A percentile compares a stretch with the other conserved stretches of the same genome.
Conservation (phyloP, 2,329 filamentous ascomycete species). For the Lachnellula arida region DNA sequence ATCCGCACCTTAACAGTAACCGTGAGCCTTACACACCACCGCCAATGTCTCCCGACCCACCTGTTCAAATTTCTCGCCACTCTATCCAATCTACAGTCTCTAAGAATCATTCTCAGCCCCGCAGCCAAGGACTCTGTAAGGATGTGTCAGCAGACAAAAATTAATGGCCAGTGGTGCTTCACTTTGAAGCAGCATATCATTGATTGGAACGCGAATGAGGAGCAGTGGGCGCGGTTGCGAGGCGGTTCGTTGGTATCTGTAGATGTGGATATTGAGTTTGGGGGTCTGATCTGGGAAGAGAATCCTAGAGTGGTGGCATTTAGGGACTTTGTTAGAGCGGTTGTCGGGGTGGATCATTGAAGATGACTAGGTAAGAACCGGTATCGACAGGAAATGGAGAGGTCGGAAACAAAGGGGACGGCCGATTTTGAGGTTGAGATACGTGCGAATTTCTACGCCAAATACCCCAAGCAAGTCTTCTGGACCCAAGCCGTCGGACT, state of each 20-base stretch:
- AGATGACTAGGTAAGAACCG: not conserved
- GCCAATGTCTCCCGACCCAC: not conserved
- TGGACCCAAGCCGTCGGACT: conserved; percentile 24
- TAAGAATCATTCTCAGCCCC: not conserved
- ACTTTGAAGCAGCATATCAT: not conserved
- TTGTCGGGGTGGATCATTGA: not conserved
- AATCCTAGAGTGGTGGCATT: not conserved
- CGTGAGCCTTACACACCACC: not conserved
- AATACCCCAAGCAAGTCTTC: conserved; percentile 11
- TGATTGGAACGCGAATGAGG: not conserved
- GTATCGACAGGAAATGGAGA: not conserved
- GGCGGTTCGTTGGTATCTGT: not conserved
- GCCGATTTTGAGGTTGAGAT: too few species aligned
- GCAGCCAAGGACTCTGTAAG: not conserved
- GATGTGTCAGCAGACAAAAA: not conserved
- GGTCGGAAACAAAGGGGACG: not conserved
- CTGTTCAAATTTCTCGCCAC: not conserved
- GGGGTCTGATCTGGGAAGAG: not conserved
- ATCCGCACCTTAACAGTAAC: not conserved
- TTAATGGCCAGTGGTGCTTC: not conserved
- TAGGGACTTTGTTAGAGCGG: not conserved
- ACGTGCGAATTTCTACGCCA: conserved; percentile 28
- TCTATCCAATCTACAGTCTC: not conserved
- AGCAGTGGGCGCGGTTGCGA: not conserved
- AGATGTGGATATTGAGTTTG: not conserved